Evolutionary conservation across 78 protist species (phyloP), one percentile per base, ranked within the genome.

Genomic region (Dictyostelium firmibasis): DNA sequence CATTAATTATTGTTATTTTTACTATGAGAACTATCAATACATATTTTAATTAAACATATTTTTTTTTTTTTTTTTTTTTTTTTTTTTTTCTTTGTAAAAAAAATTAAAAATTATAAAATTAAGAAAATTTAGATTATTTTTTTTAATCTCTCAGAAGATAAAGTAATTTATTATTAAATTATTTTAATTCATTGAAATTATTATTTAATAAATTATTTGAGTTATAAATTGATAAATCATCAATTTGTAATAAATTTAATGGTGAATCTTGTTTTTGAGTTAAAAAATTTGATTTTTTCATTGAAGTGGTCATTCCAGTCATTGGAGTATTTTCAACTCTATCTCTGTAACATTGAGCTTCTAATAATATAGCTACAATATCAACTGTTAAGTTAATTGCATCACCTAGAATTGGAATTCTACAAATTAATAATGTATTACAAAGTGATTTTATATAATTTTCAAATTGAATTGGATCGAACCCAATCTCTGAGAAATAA

Each of bases 341-440:
- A 33, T 72, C 79, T 72, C 79, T 72, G 6, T 72, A 72, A 33
- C 79, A 72, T 72, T 72, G 79, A 4, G 79, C 79, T 18, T 72
- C 79, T 72, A 72, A 72, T 29, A 72, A 6, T 5, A 31, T 72
- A 14, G 25, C 79, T 33, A 33, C 20, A 0, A 18, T 33, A 33
- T 72, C 79, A 33, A 72, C 44, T 3, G 36, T 33, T 29, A 72
- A 72, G 33, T 33, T 72, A 72, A 72, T 72, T 31, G 43, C 79
- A 72, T 33, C 44, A 72, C 79, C 79, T 18, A 72, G 5, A 3
- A 72, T 6, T 72, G 79, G 79, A 33, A 72, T 72, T 72, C 20
- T 72, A 72, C 79, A 72, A 33, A 72, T 33, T 33, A 72, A 72
- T 2, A 72, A 33, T 33, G 25, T 31, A 72, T 72, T 33, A 33